phyloP scores from a whole-genome alignment of 441 rosid genomes.

The Arabidopsis hybrid region DNA sequence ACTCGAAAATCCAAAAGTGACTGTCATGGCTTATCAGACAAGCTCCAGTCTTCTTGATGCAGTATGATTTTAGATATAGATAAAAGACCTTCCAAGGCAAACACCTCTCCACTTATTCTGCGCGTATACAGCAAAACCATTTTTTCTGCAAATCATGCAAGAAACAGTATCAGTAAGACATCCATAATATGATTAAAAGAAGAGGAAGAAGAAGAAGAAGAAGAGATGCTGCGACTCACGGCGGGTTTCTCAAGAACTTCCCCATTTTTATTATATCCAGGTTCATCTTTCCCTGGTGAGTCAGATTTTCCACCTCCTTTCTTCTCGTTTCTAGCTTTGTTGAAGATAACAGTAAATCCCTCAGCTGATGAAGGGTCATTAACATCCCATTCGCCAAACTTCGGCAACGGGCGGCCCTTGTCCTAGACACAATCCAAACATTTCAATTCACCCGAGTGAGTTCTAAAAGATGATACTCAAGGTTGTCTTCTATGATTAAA shows the following conservation, averaged over 20 bases:
- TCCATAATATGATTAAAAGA: not conserved
- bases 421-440: constrained; percentile 53
- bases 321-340: constrained; percentile 93
- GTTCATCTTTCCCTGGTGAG: constrained; percentile 59
- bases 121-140: constrained; percentile 72
- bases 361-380: constrained; percentile 91
- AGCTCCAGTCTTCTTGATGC: constrained; percentile 49
- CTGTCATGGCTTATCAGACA: constrained; percentile 47
- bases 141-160: constrained; percentile 56
- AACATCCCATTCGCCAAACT: constrained; percentile 97
- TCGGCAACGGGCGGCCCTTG: constrained; percentile 84
- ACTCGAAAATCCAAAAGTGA: constrained; percentile 41
- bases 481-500: not conserved
- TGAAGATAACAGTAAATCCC: constrained; percentile 90
- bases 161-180: constrained; percentile 23
- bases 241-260: constrained; percentile 68
- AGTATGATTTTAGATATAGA: constrained; percentile 31
- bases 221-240: constrained; percentile 54
- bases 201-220: not conserved
- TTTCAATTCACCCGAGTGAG: not conserved
- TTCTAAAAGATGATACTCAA: not conserved
- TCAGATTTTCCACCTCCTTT: constrained; percentile 71
- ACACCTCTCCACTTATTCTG: constrained; percentile 46
- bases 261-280: constrained; percentile 46
- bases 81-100: constrained; percentile 42